phyloP scores from a whole-genome alignment of 768 basidiomycete genomes.

The Hypholoma fasciculare region DNA sequence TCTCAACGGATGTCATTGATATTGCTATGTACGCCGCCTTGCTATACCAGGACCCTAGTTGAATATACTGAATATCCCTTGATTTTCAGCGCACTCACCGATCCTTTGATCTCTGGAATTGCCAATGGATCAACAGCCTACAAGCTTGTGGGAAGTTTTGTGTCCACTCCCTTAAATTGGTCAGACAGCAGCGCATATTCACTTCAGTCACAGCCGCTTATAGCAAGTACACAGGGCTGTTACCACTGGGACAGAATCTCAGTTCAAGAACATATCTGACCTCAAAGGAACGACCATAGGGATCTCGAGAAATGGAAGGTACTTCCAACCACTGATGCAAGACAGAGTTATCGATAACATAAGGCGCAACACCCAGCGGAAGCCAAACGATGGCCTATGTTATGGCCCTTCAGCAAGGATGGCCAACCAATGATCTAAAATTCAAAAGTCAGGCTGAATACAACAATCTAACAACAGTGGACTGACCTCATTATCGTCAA shows the following conservation, averaged over 20 bases:
- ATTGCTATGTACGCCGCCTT: constrained; percentile 66
- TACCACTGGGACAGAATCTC: constrained; percentile 78
- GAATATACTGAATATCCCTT: background rate
- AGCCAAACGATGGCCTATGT: constrained; percentile 96
- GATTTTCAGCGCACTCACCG: constrained; percentile 13
- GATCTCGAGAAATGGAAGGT: constrained; percentile 89
- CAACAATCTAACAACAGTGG: background rate
- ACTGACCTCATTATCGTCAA: constrained; percentile 22
- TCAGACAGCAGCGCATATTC: constrained; percentile 23
- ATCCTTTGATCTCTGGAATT: constrained; percentile 19
- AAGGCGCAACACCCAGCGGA: constrained; percentile 46
- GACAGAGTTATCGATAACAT: background rate
- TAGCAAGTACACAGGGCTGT: constrained; percentile 66
- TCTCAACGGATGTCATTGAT: constrained; percentile 78
- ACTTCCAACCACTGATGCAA: background rate
- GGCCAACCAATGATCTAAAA: constrained; percentile 60
- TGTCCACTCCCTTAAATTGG: constrained; percentile 89
- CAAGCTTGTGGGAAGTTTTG: constrained; percentile 91
- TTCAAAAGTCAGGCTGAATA: constrained; percentile 59
- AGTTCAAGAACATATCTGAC: constrained; percentile 70
- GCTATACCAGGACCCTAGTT: background rate
- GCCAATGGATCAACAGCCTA: constrained; percentile 88
- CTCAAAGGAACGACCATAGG: constrained; percentile 83
- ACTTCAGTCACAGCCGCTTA: background rate
- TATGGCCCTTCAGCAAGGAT: constrained; percentile 87